phyloP scores from a whole-genome alignment of 345 rosid species.

The Nephelium lappaceum region DNA sequence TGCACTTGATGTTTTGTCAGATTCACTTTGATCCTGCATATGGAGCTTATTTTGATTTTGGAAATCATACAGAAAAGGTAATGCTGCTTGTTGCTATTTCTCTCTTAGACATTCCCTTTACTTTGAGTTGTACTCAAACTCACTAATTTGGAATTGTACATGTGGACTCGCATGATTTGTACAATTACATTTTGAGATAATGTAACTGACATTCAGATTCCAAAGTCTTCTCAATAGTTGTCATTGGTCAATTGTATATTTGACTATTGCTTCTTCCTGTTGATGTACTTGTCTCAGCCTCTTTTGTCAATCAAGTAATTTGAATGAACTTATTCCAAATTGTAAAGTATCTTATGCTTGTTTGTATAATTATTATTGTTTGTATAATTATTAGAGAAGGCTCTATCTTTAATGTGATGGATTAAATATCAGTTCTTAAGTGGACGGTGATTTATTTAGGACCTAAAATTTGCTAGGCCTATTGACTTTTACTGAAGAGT shows the following conservation, averaged over 20 bases:
- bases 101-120: slow-evolving; percentile 1
- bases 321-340: background rate
- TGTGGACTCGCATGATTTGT: background rate
- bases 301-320: background rate
- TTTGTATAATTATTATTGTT: background rate
- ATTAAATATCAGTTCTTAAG: background rate
- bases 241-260: background rate
- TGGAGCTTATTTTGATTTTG: slow-evolving; percentile 90
- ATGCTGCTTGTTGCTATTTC: slow-evolving; percentile 22
- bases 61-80: slow-evolving; percentile 92
- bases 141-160: background rate
- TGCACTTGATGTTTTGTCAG: slow-evolving; percentile 40
- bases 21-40: slow-evolving; percentile 76
- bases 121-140: background rate
- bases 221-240: background rate
- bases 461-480: background rate
- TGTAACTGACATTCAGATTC: background rate
- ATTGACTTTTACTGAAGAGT: background rate
- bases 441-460: too few relatives aligned
- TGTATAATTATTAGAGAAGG: background rate
- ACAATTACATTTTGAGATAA: background rate
- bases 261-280: background rate
- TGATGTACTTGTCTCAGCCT: background rate
- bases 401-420: background rate
- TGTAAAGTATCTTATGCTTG: background rate